Evolutionary conservation across 345 rosid genomes (phyloP), one percentile per base, ranked within the genome.

Genomic region (Populus pruinosa): DNA sequence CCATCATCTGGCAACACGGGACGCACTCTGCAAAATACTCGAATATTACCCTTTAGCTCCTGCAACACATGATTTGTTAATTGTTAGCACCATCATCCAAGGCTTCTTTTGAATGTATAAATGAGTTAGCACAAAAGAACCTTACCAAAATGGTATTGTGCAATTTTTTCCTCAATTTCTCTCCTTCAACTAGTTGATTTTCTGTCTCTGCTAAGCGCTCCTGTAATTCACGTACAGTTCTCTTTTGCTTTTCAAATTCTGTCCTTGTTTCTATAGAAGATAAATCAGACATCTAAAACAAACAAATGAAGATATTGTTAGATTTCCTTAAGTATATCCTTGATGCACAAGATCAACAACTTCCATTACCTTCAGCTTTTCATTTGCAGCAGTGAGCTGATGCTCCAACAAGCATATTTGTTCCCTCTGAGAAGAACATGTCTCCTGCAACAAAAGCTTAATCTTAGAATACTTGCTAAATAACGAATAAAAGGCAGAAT

Each of bases 41-140:
- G 90, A 63, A 96, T 96, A 67, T 95, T 95, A n/a, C 99, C 99
- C 88, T 95, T 95, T 10, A 95, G 80, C 88, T 95, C 99, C 99
- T 95, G 80, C 16, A 41, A 74, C 31, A 72, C 43, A 36, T 65
- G 38, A 70, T 18, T 20, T 8, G 61, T n/a, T 76, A 39, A 80
- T 61, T 27, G 44, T 20, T 44, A 73, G 1, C 23, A 38, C 55
- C 59, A 63, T 9, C 25, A 44, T 12, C 14, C 0, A 31, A 0
- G 50, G 20, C 38, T 71, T 43, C 47, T 41, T 41, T 41, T 41
- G 47, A 41, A 2, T 41, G 0, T 10, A 71, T 5, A 77, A 73
- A 39, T 10, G 31, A 23, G 21, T 21, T 36, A 6, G 6, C 5
- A 39, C 44, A 29, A 31, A 67, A 47, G 55, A 25, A 70, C 17